Conservation (phyloP, 2,329 filamentous ascomycete genomes). For the Cercospora citrullina region DNA sequence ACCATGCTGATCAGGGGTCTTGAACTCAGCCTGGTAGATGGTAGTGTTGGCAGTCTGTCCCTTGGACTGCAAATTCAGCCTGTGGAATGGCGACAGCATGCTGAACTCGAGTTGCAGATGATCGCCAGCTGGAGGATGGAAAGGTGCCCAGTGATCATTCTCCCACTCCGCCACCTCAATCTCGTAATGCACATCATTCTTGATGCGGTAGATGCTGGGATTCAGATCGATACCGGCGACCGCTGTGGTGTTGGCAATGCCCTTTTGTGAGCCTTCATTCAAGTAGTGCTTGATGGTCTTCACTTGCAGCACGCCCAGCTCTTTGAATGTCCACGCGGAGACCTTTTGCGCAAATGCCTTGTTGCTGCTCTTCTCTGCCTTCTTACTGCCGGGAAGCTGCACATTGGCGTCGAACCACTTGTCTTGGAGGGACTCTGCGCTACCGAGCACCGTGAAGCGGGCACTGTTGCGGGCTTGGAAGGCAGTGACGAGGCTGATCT, state of each 20-base stretch:
- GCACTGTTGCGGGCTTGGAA: conserved; percentile 93
- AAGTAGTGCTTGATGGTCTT: conserved; percentile 78
- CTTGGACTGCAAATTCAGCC: conserved; percentile 66
- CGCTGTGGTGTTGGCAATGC: conserved; percentile 38
- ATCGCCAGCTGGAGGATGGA: conserved; percentile 68
- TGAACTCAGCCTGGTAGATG: conserved; percentile 74
- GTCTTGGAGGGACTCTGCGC: conserved; percentile 82
- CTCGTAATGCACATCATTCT: conserved; percentile 87
- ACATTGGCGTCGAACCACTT: conserved; percentile 85
- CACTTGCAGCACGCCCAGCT: conserved; percentile 84
- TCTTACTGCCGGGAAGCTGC: conserved; percentile 54
- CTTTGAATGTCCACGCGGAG: conserved; percentile 95
- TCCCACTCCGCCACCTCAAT: conserved; percentile 87
- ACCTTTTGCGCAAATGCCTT: conserved; percentile 80
- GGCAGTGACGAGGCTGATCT: conserved; percentile 78
- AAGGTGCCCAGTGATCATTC: conserved; percentile 73
- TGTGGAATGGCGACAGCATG: conserved; percentile 98
- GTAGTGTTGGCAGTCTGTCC: conserved; percentile 63
- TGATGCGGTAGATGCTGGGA: conserved; percentile 88
- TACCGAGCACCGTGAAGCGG: conserved; percentile 80
- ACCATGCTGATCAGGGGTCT: conserved; percentile 91
- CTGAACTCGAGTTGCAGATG: conserved; percentile 91
- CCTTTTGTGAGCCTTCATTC: conserved; percentile 53
- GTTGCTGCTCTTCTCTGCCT: conserved; percentile 69
- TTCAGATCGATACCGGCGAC: conserved; percentile 59